Evolutionary conservation across 2,329 filamentous ascomycete genomes (phyloP), one percentile per base, ranked within the genome.

Genomic region (Neopestalotiopsis sp.): DNA sequence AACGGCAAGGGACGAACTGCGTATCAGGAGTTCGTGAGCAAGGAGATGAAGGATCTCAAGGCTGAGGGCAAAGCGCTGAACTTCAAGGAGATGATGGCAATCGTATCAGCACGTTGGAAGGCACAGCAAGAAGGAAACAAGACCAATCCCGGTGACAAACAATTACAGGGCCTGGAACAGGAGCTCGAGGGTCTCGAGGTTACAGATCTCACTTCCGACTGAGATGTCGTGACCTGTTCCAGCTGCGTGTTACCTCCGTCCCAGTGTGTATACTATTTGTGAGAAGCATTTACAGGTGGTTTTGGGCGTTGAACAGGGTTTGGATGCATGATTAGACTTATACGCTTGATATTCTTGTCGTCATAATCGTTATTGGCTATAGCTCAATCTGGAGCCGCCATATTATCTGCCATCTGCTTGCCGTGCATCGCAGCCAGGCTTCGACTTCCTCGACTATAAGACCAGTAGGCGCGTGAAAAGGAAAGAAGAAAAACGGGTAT

Each of bases 81-180:
- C 68, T 83, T 95, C 71, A 93, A 91, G 81, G 85, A 88, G 75
- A 87, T 95, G 75, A 93, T 93, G 85, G 85, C 83, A 67, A 79
- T 82, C 40, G 82, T 94, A 3, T 89, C 82, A 79, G 82, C 90
- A 73, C 88, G 86, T 0, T 83, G 79, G 56, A 88, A 85, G 72
- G 85, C 85, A 14, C 90, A 91, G 76, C 91, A 90, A 74, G 89
- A 90, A 68, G 85, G 86, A 68, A 86, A 94, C 12, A 92, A 95
- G 69, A 91, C 88, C 24, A 86, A 85, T 74, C 85, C 85, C 76
- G 94, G 92, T 85, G 82, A 86, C 68, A 85, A 84, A 74, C 80
- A 81, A 71, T 12, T 67, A 3, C 85, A 84, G 74, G 80, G 81
- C 71, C 28, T 67, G 6, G 61, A 68, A 24, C 30, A 69, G 49